These are phyloP conservation scores for Diaporthe ampelina DNA, from an alignment of 2,329 filamentous ascomycete genomes.

Conservation along the genomic window DNA sequence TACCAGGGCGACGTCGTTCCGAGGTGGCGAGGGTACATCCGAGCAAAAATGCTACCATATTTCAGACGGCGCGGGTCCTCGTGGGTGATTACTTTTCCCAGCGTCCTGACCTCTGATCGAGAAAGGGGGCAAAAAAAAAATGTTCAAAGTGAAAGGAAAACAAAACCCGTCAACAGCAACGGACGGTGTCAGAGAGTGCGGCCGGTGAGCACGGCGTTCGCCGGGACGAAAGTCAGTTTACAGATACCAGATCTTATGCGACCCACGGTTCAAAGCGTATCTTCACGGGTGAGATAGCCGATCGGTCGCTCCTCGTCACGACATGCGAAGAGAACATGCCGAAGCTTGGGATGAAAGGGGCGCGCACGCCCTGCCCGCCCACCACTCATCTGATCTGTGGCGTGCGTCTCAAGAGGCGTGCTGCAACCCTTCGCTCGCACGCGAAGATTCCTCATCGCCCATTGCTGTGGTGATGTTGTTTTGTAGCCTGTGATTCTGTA, in stretches of 20 bases:
- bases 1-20: constrained; percentile 26
- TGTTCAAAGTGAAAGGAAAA: neutral
- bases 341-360: constrained; percentile 24
- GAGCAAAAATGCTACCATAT: constrained; percentile 24
- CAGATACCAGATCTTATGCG: constrained; percentile 24
- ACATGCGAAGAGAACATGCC: constrained; percentile 19
- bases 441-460: constrained; percentile 8
- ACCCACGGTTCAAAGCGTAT: constrained; percentile 27
- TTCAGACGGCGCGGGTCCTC: constrained; percentile 6
- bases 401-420: constrained; percentile 15
- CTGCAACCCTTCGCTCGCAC: constrained; percentile 18
- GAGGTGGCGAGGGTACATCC: constrained; percentile 28
- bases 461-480: constrained; percentile 3
- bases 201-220: neutral
- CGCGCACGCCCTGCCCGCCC: neutral
- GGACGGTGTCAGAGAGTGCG: neutral
- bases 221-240: neutral
- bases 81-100: neutral
- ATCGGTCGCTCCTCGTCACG: constrained; percentile 13
- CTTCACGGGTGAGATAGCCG: constrained; percentile 25
- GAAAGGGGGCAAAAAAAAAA: neutral
- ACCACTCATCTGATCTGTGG: constrained; percentile 22
- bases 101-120: neutral
- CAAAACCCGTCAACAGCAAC: neutral
- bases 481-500: neutral